These are phyloP conservation scores for Entophlyctis helioformis DNA, from an alignment of 192 early-diverging fungal genomes.

Conservation along the genomic window DNA sequence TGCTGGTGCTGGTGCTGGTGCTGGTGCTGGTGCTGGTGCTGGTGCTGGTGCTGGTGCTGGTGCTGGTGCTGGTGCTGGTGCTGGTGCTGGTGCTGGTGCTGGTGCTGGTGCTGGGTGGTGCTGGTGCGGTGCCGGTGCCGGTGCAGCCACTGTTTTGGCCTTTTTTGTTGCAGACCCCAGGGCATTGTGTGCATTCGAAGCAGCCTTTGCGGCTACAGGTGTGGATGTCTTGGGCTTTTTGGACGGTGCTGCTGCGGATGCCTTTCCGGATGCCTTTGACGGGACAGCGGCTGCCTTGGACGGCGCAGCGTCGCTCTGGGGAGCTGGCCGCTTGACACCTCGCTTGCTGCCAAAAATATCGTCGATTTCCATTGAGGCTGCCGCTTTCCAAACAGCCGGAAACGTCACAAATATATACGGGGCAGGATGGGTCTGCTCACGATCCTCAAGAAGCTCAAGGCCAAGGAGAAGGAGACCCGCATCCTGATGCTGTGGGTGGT, in stretches of 20 bases:
- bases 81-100: slow-evolving; percentile 7
- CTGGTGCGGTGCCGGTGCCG: slow-evolving; percentile 9
- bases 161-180: no score
- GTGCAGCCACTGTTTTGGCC: no score
- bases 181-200: slow-evolving; percentile 5
- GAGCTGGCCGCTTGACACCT: no score
- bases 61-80: slow-evolving; percentile 1
- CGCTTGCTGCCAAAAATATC: neutral
- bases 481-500: slow-evolving; percentile 69
- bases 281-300: no score
- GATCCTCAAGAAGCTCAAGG: slow-evolving; percentile 83
- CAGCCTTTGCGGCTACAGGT: neutral
- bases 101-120: slow-evolving; percentile 5
- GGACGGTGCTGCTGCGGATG: neutral
- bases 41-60: slow-evolving; percentile 1
- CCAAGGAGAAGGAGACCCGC: slow-evolving; percentile 89
- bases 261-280: neutral
- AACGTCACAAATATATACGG: neutral
- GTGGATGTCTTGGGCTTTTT: neutral
- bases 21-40: neutral
- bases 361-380: neutral
- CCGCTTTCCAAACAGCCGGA: neutral
- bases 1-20: slow-evolving; percentile 8
- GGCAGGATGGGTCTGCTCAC: slow-evolving; percentile 81
- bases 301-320: no score